A percentile compares a stretch with the other conserved stretches of the same genome.
Evolutionary conservation across 202 grass and related monocot species (phyloP).

Genomic region (Hordeum pubiflorum): DNA sequence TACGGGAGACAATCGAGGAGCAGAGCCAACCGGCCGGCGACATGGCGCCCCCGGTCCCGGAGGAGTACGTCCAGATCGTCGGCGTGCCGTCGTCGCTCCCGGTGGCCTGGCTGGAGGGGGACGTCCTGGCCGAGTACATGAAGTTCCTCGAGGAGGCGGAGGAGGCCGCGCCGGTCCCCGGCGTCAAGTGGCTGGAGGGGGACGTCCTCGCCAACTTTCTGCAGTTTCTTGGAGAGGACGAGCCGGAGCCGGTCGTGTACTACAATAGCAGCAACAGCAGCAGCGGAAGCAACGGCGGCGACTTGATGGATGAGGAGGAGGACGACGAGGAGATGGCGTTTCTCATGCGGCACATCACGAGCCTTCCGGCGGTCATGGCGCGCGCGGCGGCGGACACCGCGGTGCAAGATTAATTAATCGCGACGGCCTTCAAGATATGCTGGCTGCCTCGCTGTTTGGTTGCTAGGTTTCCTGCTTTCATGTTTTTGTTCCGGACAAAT

Average conservation of each 20-base stretch:
- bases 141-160: neutral
- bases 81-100: neutral
- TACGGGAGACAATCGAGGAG: neutral
- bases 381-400: neutral
- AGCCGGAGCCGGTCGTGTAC: neutral
- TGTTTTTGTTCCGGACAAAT: neutral
- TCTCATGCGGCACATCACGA: neutral
- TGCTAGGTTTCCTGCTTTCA: neutral
- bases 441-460: too few species aligned
- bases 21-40: neutral
- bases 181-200: neutral
- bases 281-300: neutral
- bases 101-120: neutral
- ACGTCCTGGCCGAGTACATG: neutral
- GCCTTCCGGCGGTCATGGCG: neutral
- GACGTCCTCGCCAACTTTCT: neutral
- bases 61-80: neutral
- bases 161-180: neutral
- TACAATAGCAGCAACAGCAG: neutral
- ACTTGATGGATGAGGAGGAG: neutral
- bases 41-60: neutral
- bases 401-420: neutral
- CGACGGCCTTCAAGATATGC: neutral
- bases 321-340: neutral
- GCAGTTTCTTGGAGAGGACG: neutral